Conservation (phyloP, 192 early-diverging fungal genomes). For the Backusella liffmaniae region DNA sequence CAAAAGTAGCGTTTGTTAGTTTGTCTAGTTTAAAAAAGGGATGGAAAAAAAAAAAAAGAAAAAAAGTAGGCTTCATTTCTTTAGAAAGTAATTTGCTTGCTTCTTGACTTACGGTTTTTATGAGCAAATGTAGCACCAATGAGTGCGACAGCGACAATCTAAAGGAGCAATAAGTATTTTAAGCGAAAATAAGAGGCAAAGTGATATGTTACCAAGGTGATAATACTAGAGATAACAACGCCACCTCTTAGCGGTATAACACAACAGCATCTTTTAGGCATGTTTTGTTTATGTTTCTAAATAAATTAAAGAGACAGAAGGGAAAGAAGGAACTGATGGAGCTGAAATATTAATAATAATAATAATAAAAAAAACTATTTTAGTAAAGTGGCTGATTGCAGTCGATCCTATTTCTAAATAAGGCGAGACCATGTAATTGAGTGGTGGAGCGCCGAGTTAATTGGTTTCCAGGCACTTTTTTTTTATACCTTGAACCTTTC, state of each 20-base stretch:
- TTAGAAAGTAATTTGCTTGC: neutral
- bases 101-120: conserved; percentile 33
- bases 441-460: neutral
- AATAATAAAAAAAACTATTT: neutral
- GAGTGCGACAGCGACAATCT: conserved; percentile 24
- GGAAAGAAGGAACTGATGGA: neutral
- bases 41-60: neutral
- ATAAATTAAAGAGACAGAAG: neutral
- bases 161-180: neutral
- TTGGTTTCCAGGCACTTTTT: neutral
- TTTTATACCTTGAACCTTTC: neutral
- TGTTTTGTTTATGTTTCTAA: neutral
- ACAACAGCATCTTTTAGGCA: conserved; percentile 35
- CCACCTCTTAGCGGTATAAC: conserved; percentile 28
- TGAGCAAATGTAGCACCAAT: conserved; percentile 26
- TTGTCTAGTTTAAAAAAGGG: neutral
- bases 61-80: neutral
- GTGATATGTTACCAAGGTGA: conserved; percentile 13
- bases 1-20: too few relatives aligned
- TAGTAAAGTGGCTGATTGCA: neutral
- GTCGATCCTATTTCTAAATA: neutral
- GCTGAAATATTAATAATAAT: neutral
- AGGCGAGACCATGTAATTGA: neutral
- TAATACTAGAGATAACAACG: conserved; percentile 11
- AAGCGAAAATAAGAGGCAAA: too few relatives aligned